These are phyloP conservation scores for Carallia brachiata DNA, from an alignment of 345 rosid species.

Conservation along the genomic window DNA sequence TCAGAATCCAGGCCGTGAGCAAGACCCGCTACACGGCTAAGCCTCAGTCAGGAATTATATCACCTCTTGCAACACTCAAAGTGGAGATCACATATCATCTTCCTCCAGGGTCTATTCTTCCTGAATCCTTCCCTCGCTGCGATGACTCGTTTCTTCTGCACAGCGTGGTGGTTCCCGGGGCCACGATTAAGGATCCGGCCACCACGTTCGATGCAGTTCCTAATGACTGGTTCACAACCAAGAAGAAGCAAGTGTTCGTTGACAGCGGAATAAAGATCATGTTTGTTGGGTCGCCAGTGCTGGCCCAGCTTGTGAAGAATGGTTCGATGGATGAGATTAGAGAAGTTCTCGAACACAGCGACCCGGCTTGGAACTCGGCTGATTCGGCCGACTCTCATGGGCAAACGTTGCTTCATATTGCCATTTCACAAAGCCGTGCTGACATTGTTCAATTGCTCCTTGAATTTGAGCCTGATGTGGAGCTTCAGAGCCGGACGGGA, in stretches of 20 bases:
- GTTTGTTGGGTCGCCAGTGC: slow-evolving; percentile 51
- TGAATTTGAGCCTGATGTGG: slow-evolving; percentile 48
- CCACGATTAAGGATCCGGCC: slow-evolving; percentile 36
- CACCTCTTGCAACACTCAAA: slow-evolving; percentile 41
- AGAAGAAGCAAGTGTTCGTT: slow-evolving; percentile 59
- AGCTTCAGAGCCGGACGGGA: slow-evolving; percentile 39
- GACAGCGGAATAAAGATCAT: slow-evolving; percentile 59
- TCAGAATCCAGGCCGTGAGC: slow-evolving; percentile 48
- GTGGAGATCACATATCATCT: slow-evolving; percentile 48
- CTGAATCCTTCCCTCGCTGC: slow-evolving; percentile 38
- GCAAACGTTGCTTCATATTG: slow-evolving; percentile 51
- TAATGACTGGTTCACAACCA: slow-evolving; percentile 55
- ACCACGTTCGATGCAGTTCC: slow-evolving; percentile 47
- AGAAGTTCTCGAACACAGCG: slow-evolving; percentile 55
- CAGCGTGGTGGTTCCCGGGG: slow-evolving; percentile 66
- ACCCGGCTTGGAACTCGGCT: slow-evolving; percentile 42
- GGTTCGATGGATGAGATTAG: slow-evolving; percentile 59
- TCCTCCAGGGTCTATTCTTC: slow-evolving; percentile 32
- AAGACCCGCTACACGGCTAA: slow-evolving; percentile 40
- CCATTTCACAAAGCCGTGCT: slow-evolving; percentile 43
- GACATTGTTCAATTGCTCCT: slow-evolving; percentile 58
- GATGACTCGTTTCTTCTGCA: slow-evolving; percentile 55
- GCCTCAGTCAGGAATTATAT: slow-evolving; percentile 58
- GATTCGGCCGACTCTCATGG: slow-evolving; percentile 45
- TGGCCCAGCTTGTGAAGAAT: slow-evolving; percentile 45